phyloP scores from a whole-genome alignment of 176 grass and related monocot genomes.

The Eragrostis nindensis region DNA sequence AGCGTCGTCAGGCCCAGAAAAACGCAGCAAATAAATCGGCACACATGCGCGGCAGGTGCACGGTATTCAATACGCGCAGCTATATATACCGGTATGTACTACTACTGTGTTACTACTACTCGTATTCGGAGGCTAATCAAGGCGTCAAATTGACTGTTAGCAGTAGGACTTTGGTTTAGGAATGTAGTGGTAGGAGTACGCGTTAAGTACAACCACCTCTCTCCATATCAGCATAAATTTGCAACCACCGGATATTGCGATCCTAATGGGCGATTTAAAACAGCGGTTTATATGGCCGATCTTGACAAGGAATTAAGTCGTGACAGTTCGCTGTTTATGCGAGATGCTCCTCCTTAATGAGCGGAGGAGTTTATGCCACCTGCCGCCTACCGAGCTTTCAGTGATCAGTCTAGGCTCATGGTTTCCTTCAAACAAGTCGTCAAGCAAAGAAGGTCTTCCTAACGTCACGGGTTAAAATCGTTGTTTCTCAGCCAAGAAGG shows the following conservation, averaged over 20 bases:
- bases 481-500: too few relatives aligned
- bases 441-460: neutral
- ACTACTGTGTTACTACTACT: too few relatives aligned
- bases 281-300: slow-evolving; percentile 21
- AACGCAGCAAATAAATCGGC: slow-evolving; percentile 34
- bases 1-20: neutral
- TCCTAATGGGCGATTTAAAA: slow-evolving; percentile 3
- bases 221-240: slow-evolving; percentile 47
- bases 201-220: slow-evolving; percentile 49
- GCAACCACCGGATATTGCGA: slow-evolving; percentile 27
- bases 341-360: slow-evolving; percentile 11
- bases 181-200: neutral
- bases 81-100: neutral
- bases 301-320: slow-evolving; percentile 36
- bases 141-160: neutral
- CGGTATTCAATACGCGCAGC: slow-evolving; percentile 26
- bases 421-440: neutral
- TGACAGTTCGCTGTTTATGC: slow-evolving; percentile 17
- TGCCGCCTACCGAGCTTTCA: neutral
- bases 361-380: slow-evolving; percentile 24
- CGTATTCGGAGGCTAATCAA: slow-evolving; percentile 36
- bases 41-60: neutral
- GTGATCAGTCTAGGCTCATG: neutral
- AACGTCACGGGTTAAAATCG: too few relatives aligned
- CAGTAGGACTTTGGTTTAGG: neutral